These are phyloP conservation scores for Irpex sp. DNA, from an alignment of 1,284 basidiomycete genomes.

Conservation along the genomic window DNA sequence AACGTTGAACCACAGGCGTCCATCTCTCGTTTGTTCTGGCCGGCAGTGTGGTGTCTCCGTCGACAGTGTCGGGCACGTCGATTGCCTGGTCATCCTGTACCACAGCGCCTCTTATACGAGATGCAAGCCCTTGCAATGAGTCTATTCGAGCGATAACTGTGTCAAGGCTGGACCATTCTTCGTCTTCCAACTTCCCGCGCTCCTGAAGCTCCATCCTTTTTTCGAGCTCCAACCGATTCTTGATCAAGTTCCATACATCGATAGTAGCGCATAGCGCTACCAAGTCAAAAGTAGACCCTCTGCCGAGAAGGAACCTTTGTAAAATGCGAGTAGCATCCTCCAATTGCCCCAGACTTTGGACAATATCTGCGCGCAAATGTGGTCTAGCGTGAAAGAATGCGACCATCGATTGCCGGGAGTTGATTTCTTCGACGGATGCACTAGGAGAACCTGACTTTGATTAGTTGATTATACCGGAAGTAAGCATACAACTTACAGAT, in stretches of 20 bases:
- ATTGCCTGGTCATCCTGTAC: constrained; percentile 21
- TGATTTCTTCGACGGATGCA: constrained; percentile 71
- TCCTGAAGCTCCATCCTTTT: constrained; percentile 46
- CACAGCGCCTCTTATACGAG: constrained; percentile 57
- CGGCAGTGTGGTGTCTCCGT: neutral
- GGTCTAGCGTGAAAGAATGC: constrained; percentile 65
- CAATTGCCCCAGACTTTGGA: constrained; percentile 50
- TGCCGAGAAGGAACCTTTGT: constrained; percentile 73
- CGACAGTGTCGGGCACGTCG: constrained; percentile 13
- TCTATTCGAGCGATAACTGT: constrained; percentile 53
- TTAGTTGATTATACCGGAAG: neutral
- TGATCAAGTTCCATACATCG: constrained; percentile 51
- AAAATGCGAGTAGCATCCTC: constrained; percentile 79
- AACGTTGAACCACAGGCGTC: constrained; percentile 21
- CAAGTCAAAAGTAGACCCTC: constrained; percentile 69
- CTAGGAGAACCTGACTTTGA: constrained; percentile 73
- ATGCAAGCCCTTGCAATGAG: constrained; percentile 53
- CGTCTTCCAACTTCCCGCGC: constrained; percentile 22
- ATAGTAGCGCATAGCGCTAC: constrained; percentile 61
- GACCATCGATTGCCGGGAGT: constrained; percentile 77
- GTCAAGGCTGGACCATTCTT: constrained; percentile 55
- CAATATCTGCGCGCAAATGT: constrained; percentile 69
- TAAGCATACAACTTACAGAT: constrained; percentile 51
- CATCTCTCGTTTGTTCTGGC: neutral
- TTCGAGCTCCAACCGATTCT: constrained; percentile 50